Evolutionary conservation across 2,329 filamentous ascomycete species (phyloP).

Genomic region (Diaporthe destruens): DNA sequence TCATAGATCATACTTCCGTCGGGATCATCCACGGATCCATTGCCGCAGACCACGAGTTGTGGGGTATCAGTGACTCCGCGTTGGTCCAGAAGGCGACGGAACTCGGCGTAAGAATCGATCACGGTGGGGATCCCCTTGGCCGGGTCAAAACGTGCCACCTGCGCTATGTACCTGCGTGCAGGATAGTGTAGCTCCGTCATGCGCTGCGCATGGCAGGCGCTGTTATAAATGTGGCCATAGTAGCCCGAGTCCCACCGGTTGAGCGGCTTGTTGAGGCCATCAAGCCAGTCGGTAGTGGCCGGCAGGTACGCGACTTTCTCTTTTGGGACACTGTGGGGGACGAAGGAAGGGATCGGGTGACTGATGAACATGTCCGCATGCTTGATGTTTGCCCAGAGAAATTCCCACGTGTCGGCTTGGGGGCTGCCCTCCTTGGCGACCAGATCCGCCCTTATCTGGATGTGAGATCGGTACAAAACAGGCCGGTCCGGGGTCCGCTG

Average conservation of each 20-base stretch:
- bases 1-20: constrained; percentile 81
- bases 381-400: constrained; percentile 79
- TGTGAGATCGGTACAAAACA: constrained; percentile 85
- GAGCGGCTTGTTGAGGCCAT: constrained; percentile 83
- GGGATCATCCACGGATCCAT: constrained; percentile 85
- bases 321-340: constrained; percentile 75
- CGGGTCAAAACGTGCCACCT: constrained; percentile 86
- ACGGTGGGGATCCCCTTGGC: constrained; percentile 86
- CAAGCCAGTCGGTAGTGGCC: constrained; percentile 86
- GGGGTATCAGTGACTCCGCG: constrained; percentile 66
- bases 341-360: constrained; percentile 82
- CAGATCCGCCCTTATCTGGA: constrained; percentile 83
- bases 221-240: constrained; percentile 81
- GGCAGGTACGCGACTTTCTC: constrained; percentile 81
- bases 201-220: constrained; percentile 68
- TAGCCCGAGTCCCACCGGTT: constrained; percentile 78
- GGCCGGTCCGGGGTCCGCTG: constrained; percentile 77
- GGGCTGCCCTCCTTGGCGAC: constrained; percentile 72
- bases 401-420: constrained; percentile 80
- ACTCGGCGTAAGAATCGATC: constrained; percentile 80
- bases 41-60: constrained; percentile 83
- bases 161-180: constrained; percentile 78
- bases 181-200: constrained; percentile 73
- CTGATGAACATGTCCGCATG: constrained; percentile 83
- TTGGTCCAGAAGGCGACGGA: constrained; percentile 72